Evolutionary conservation across 768 basidiomycete species (phyloP), one percentile per base, ranked within the genome.

Genomic region (Brasilioporus rufonigricans): DNA sequence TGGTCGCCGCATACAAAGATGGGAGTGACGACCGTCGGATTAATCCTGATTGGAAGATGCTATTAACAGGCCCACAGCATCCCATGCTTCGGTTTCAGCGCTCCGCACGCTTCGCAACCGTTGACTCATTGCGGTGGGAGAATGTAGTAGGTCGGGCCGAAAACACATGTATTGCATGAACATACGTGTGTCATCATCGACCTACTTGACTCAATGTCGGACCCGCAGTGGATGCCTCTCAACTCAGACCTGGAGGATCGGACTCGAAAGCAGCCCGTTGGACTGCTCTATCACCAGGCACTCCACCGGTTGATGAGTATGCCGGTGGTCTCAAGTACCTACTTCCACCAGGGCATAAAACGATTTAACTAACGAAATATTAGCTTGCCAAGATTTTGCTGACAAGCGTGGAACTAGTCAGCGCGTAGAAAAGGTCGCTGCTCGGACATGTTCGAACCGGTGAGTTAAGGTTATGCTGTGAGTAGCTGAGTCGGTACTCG

Each of bases 41-140:
- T 24, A 33, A 26, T 7, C 29, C 35, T 21, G 16, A 32, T 52
- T 45, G 35, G 51, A 40, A 11, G 18, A 16, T 13, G 3, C 33
- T 32, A 24, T 27, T 11, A 10, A 35, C 21, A 33, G 4, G 6
- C 1, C 9, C 19, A 21, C n/a, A 35, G 43, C n/a, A 36, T 21
- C 33, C 38, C 14, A 6, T 23, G 13, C 29, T 3, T 33, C 36
- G 35, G 43, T 23, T 36, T 14, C 19, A 5, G 27, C 10, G 26
- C 26, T 23, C 43, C 19, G 27, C 18, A 27, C 26, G 12, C 19
- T 10, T 11, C 16, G 40, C 23, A 16, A 36, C 32, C 10, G 13
- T 11, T 55, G 56, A 49, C 53, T 55, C 53, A 11, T 33, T 24
- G 32, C 11, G 18, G 43, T 52, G 44, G 44, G 51, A 45, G 44